Base-by-base conservation (phyloP, 129 eudicot species). In the Artemisia argyi region DNA sequence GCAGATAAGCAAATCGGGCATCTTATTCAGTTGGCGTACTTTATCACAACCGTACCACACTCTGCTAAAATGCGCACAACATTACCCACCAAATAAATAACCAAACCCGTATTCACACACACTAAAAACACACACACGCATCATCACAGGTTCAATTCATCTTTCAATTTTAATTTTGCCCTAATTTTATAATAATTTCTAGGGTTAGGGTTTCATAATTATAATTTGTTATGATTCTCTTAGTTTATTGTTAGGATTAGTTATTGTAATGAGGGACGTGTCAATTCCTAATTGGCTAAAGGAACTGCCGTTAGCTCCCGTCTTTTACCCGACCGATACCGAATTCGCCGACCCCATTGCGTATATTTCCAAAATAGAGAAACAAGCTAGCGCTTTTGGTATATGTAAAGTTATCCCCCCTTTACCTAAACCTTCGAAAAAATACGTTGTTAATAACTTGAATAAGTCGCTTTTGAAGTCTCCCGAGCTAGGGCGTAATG, bases 271-370 rank as follows among this genome's bases (percentile, higher is more conserved):
- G 99, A 86, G 80, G 83, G 87, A 84, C 79, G 87, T 81, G 75
- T 90, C 84, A 61, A 73, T 94, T 68, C 96, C 99, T 24, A 71
- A 84, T 76, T 94, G 99, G 99, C 93, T 94, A 20, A 79, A 85
- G 53, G 76, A 77, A 79, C 77, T 94, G 91, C 97, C 99, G 11
- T 73, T 88, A 73, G 99, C 99, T 30, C 99, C 99, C 17, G 97
- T 88, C 71, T 94, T 94, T 77, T 89, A 82, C 68, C 99, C 99
- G 0, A 88, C 97, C 8, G 97, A 90, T 46, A 94, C 99, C 1
- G 99, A 94, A 84, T 94, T 94, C 56, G 97, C 97, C 0, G 99
- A 94, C 89, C 99, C 99, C 17, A 86, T 94, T 68, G 99, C 99
- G n/a, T 94, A 94, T 62, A 94, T 94, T 61, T 94, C 99, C 32